Percentiles rank a stretch among this genome's conserved stretches.
phyloP scores from a whole-genome alignment of 2,329 filamentous ascomycete species.

The Hypoxylon sp. region DNA sequence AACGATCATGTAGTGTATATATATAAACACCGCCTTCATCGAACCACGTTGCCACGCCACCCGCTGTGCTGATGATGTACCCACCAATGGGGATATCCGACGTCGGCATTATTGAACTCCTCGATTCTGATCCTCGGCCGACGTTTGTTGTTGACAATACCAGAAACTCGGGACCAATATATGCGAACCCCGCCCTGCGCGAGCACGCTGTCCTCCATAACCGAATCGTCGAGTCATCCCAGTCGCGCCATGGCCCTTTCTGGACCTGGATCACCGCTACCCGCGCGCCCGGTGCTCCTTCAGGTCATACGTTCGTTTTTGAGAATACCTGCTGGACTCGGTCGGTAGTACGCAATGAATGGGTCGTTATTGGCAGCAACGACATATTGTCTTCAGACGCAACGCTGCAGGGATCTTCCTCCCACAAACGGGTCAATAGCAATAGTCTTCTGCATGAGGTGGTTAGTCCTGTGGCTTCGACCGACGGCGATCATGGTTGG shows the following conservation, averaged over 20 bases:
- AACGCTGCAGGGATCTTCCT: conserved; percentile 5
- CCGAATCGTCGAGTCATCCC: conserved; percentile 52
- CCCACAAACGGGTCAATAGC: conserved; percentile 34
- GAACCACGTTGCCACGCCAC: conserved; percentile 27
- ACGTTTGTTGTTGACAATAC: conserved; percentile 57
- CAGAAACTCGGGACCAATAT: conserved; percentile 47
- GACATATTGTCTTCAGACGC: conserved; percentile 54
- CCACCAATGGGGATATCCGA: conserved; percentile 42
- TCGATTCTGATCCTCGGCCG: conserved; percentile 60
- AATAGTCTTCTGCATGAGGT: conserved; percentile 32
- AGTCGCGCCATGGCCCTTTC: conserved; percentile 55
- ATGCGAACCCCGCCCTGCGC: conserved; percentile 59
- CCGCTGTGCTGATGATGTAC: conserved; percentile 37
- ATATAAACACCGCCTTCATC: conserved; percentile 14
- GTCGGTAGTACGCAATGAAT: conserved; percentile 54
- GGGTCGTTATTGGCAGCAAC: conserved; percentile 60
- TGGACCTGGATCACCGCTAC: conserved; percentile 58
- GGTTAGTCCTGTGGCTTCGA: conserved; percentile 36
- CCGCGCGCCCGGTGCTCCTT: background rate
- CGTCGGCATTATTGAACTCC: conserved; percentile 58
- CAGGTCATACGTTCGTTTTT: conserved; percentile 48
- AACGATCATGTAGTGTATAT: conserved; percentile 20
- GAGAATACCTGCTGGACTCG: conserved; percentile 57
- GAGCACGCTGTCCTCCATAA: conserved; percentile 53
- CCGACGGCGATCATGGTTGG: conserved; percentile 47